Evolutionary conservation across 257 asterid genomes (phyloP).

Genomic region (Craterostigma plantagineum): DNA sequence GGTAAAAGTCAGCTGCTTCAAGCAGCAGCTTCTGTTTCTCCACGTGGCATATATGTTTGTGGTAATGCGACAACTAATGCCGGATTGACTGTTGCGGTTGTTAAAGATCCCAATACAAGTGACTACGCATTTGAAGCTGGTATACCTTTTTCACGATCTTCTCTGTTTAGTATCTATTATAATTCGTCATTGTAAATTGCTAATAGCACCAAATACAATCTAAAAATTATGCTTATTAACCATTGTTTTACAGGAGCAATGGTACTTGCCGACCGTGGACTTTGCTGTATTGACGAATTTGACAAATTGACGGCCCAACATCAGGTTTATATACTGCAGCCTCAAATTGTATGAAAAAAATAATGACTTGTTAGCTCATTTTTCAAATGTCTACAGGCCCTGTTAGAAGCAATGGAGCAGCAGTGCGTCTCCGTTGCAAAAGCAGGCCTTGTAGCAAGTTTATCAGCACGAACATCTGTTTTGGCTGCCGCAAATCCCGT

Average conservation of each 20-base stretch:
- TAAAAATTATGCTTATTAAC: neutral
- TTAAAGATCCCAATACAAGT: conserved; percentile 78
- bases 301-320: conserved; percentile 95
- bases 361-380: conserved; percentile 13
- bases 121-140: conserved; percentile 99
- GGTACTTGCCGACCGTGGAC: conserved; percentile 97
- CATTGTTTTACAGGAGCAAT: conserved; percentile 55
- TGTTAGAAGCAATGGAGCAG: conserved; percentile 97
- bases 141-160: conserved; percentile 12
- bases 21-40: conserved; percentile 97
- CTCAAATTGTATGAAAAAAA: conserved; percentile 6
- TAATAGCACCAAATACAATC: neutral
- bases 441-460: conserved; percentile 98
- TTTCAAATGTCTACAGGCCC: conserved; percentile 35
- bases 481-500: conserved; percentile 98
- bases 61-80: conserved; percentile 97
- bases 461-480: conserved; percentile 92
- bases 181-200: neutral
- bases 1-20: conserved; percentile 96
- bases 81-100: conserved; percentile 96
- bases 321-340: conserved; percentile 57
- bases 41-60: conserved; percentile 93
- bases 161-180: neutral
- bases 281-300: conserved; percentile 96
- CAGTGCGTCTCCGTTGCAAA: conserved; percentile 98